Evolutionary conservation across 2,329 filamentous ascomycete species (phyloP).

Genomic region (Aspergillus chevalieri): DNA sequence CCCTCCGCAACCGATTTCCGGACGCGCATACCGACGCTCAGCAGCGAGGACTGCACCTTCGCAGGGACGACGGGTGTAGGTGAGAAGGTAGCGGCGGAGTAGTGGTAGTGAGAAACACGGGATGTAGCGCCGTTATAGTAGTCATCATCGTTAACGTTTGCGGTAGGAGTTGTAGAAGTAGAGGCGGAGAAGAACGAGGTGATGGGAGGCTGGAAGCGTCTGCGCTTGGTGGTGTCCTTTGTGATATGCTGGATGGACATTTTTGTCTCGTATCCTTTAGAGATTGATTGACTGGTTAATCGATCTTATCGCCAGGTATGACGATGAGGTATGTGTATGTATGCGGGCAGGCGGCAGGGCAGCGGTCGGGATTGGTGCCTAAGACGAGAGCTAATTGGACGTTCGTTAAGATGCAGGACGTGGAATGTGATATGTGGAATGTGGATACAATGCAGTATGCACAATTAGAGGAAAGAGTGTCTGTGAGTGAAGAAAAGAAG

Average conservation of each 20-base stretch:
- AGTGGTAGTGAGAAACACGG: slow-evolving; percentile 34
- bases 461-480: background rate
- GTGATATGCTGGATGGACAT: background rate
- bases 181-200: slow-evolving; percentile 31
- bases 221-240: slow-evolving; percentile 32
- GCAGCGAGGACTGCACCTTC: slow-evolving; percentile 70
- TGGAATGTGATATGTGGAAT: too few species aligned
- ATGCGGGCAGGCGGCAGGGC: too few species aligned
- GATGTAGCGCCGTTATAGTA: slow-evolving; percentile 2
- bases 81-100: slow-evolving; percentile 33
- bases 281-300: too few species aligned
- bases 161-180: slow-evolving; percentile 12
- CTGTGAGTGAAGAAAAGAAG: background rate
- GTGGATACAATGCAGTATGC: too few species aligned
- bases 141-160: slow-evolving; percentile 6
- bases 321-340: too few species aligned
- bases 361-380: too few species aligned
- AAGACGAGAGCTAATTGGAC: too few species aligned
- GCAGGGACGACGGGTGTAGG: slow-evolving; percentile 53
- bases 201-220: slow-evolving; percentile 41
- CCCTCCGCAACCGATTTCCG: slow-evolving; percentile 90
- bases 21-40: slow-evolving; percentile 88
- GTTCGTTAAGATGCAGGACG: too few species aligned
- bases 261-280: slow-evolving; percentile 1
- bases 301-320: too few species aligned